Percentiles rank a stretch among this genome's conserved stretches.
Conservation (phyloP, 768 basidiomycete genomes). For the Rhizopogon salebrosus region DNA sequence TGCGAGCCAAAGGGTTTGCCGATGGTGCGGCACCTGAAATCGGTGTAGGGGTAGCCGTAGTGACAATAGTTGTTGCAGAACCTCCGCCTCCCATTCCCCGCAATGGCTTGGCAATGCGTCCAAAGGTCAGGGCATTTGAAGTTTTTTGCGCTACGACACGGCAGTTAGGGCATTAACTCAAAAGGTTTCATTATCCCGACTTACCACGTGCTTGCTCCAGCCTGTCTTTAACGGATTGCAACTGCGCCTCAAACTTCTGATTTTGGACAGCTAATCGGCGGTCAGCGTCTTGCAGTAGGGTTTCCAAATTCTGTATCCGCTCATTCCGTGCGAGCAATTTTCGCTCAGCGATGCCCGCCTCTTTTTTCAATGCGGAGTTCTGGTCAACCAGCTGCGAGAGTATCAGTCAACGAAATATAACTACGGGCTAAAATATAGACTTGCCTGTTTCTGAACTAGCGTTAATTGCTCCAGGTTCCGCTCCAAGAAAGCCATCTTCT, state of each 20-base stretch:
- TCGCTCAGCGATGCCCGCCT: constrained; percentile 93
- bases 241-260: constrained; percentile 90
- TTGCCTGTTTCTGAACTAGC: constrained; percentile 92
- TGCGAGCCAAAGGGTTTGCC: constrained; percentile 59
- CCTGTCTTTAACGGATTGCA: constrained; percentile 88
- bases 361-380: constrained; percentile 95
- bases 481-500: constrained; percentile 98
- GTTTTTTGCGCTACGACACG: constrained; percentile 64
- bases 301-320: constrained; percentile 94
- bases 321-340: constrained; percentile 95
- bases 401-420: constrained; percentile 8
- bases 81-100: constrained; percentile 95
- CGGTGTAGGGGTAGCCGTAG: constrained; percentile 35
- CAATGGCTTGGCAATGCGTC: constrained; percentile 94
- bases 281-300: constrained; percentile 89
- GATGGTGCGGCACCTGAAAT: constrained; percentile 41
- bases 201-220: constrained; percentile 89
- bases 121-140: constrained; percentile 73
- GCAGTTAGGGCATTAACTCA: constrained; percentile 23
- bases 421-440: constrained; percentile 11
- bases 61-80: constrained; percentile 32
- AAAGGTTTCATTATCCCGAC: constrained; percentile 21
- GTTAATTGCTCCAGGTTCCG: constrained; percentile 95
- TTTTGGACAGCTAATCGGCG: constrained; percentile 88
- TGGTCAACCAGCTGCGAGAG: constrained; percentile 86